These are phyloP conservation scores for Pholiota conissans DNA, from an alignment of 768 basidiomycete species.

Conservation along the genomic window DNA sequence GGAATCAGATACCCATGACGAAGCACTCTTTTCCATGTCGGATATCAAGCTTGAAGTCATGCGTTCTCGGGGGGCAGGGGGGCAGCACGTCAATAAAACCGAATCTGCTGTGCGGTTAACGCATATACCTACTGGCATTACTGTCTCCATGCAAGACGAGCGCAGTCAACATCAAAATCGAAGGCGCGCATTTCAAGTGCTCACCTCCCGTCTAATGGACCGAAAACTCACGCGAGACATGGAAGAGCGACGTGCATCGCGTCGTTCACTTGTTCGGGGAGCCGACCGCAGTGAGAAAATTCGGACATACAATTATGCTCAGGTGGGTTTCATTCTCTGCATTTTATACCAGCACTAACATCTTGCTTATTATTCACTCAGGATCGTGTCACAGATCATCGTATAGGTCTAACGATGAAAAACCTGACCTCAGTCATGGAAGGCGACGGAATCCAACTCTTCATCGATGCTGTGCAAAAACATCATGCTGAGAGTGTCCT, in stretches of 20 bases:
- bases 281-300: slow-evolving; percentile 94
- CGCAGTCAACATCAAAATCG: slow-evolving; percentile 95
- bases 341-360: background rate
- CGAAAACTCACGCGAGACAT: slow-evolving; percentile 71
- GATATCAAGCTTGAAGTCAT: slow-evolving; percentile 93
- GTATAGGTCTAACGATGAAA: background rate
- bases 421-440: slow-evolving; percentile 54
- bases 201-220: slow-evolving; percentile 84
- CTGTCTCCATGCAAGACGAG: slow-evolving; percentile 98
- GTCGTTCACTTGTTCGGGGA: slow-evolving; percentile 74
- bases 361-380: slow-evolving; percentile 33
- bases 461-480: slow-evolving; percentile 57
- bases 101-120: slow-evolving; percentile 96
- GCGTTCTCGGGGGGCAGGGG: slow-evolving; percentile 96
- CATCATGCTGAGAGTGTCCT: slow-evolving; percentile 56
- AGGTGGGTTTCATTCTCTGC: background rate
- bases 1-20: slow-evolving; percentile 55
- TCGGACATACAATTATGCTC: slow-evolving; percentile 91
- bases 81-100: slow-evolving; percentile 99
- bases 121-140: slow-evolving; percentile 89
- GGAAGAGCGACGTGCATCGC: slow-evolving; percentile 63
- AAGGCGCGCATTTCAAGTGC: slow-evolving; percentile 89
- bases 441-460: slow-evolving; percentile 58
- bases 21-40: slow-evolving; percentile 77
- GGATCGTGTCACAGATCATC: slow-evolving; percentile 73